Evolutionary conservation across 2,329 filamentous ascomycete species (phyloP).

Genomic region (Penicillium sp.): DNA sequence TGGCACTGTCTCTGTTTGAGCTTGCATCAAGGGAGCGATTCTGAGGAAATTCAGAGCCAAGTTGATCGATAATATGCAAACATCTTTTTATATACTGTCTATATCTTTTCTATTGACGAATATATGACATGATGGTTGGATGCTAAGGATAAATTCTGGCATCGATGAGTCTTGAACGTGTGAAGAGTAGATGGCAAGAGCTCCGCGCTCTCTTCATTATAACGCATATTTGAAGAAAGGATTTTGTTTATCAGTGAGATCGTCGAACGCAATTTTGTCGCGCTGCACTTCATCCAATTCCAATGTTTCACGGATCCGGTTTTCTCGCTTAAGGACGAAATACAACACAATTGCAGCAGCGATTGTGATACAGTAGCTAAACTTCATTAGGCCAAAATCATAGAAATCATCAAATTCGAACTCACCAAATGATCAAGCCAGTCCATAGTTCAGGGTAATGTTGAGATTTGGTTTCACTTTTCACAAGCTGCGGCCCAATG

Average conservation of each 20-base stretch:
- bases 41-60: too few species aligned
- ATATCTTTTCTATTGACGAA: too few species aligned
- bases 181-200: not conserved
- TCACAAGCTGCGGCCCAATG: conserved; percentile 69
- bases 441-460: conserved; percentile 73
- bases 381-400: not conserved
- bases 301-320: conserved; percentile 51
- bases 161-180: not conserved
- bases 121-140: not conserved
- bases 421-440: conserved; percentile 62
- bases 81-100: too few species aligned
- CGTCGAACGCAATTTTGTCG: conserved; percentile 64
- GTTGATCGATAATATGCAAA: too few species aligned
- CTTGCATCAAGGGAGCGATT: too few species aligned
- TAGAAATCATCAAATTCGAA: not conserved
- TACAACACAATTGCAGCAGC: conserved; percentile 57
- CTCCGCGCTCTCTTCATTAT: conserved; percentile 20
- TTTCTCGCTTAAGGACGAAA: conserved; percentile 59
- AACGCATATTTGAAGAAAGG: conserved; percentile 64
- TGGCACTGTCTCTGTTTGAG: too few species aligned
- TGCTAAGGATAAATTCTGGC: too few species aligned
- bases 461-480: conserved; percentile 60
- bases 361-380: conserved; percentile 68
- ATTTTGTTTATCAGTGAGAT: conserved; percentile 68
- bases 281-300: conserved; percentile 60